Percentiles rank a stretch among this genome's conserved stretches.
These are phyloP conservation scores for Cyclanthera cordifolia DNA, from an alignment of 306 rosid species.

Conservation along the genomic window DNA sequence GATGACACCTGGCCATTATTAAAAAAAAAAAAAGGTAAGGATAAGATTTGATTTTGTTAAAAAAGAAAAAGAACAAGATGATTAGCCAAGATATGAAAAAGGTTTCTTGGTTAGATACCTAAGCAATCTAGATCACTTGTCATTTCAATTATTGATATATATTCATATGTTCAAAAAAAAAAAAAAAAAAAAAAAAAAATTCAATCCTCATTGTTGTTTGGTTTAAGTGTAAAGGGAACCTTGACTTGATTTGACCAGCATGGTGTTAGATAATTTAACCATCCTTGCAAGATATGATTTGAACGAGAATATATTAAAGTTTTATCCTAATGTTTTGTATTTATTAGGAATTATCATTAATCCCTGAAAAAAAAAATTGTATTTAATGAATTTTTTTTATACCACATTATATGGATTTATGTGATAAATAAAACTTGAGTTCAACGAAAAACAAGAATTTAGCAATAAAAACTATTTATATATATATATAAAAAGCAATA, in stretches of 20 bases:
- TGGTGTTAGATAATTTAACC: neutral
- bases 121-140: neutral
- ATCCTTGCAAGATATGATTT: neutral
- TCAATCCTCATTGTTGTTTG: neutral
- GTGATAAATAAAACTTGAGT: neutral
- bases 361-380: neutral
- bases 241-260: constrained; percentile 1
- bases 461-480: neutral
- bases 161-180: neutral
- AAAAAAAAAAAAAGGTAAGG: neutral
- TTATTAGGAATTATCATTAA: neutral
- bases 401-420: neutral
- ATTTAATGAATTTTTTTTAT: no score
- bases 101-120: neutral
- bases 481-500: no score
- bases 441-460: no score
- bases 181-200: no score
- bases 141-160: neutral
- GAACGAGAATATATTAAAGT: neutral
- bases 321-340: neutral
- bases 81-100: neutral
- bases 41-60: neutral
- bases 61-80: neutral
- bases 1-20: neutral
- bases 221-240: neutral